Base-by-base conservation (phyloP, 2,329 filamentous ascomycete species). In the Alternaria brassicae region DNA sequence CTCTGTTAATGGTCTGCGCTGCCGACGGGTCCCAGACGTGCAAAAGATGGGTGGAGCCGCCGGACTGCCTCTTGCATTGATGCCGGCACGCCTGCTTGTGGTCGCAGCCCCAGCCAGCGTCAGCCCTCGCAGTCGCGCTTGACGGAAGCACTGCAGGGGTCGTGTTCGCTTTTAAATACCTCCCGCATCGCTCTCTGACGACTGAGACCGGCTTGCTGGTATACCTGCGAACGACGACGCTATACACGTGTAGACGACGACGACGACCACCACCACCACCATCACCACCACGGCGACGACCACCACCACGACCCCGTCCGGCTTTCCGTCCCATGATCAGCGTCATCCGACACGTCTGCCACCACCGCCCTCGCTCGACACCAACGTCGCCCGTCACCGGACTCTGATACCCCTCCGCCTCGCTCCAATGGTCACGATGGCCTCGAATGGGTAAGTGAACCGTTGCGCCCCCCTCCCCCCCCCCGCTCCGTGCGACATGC, bases 391-490 rank as follows among this genome's bases (percentile, higher is more conserved):
- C 52, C 34, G 34, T 10, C 44, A 48, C 42, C 19, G 13, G 21
- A 32, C 52, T 34, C 15, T 15, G 12, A 34, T 13, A 13, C 13
- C 30, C 12, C 10, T 15, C 1, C 13, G 13, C 36, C 7, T 37
- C 36, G 74, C 65, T 67, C 75, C 73, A 76, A 79, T 79, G 77
- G 72, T 77, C 70, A 79, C 77, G 70, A 79, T 79, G 77, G 73
- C 77, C 68, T 76, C 77, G 68, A 78, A 78, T 75, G 77, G 77
- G 77, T 79, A 72, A 77, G 77, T 79, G 62, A 27, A 23, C 62
- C 58, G 54, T 47, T 59, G 15, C 36, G 15, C 32, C 17, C 17
- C 7, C n/a, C 36, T n/a, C 36, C 34, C n/a, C 40, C 45, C 57
- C 70, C 73, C 73, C 72, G 69, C 73, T 73, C 68, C 56, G 73